Evolutionary conservation across 192 early-diverging fungal species (phyloP).

Genomic region (Umbelopsis ramanniana): DNA sequence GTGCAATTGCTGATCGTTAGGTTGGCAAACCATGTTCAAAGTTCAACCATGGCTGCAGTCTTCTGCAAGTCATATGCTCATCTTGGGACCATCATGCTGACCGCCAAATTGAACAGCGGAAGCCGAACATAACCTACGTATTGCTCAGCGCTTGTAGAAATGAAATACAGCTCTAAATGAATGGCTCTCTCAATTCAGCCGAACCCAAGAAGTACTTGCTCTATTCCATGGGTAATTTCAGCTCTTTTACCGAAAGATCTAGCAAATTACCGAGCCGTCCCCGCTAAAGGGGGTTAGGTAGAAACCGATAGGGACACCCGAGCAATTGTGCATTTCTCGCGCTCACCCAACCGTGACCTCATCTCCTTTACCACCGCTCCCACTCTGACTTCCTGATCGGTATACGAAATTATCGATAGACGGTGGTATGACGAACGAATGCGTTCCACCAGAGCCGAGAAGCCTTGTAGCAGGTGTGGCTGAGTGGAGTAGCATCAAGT

Average conservation of each 20-base stretch:
- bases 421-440: slow-evolving; percentile 11
- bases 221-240: not conserved
- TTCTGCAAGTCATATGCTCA: not conserved
- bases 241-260: not conserved
- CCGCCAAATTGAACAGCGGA: not conserved
- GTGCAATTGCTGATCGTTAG: not conserved
- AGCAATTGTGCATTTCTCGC: not conserved
- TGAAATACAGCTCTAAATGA: no score
- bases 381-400: slow-evolving; percentile 14
- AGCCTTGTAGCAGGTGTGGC: slow-evolving; percentile 12
- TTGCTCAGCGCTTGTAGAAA: no score
- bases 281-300: no score
- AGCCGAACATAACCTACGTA: no score
- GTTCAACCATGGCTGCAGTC: not conserved
- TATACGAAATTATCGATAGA: slow-evolving; percentile 4
- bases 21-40: not conserved
- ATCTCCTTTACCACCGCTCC: not conserved
- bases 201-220: no score
- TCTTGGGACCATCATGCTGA: not conserved
- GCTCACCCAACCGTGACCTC: not conserved
- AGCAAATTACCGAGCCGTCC: not conserved
- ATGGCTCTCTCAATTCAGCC: no score
- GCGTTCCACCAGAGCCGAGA: not conserved
- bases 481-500: slow-evolving; percentile 19
- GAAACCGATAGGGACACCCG: not conserved